Base-by-base conservation (phyloP, 2,329 filamentous ascomycete species). In the Daldinia sp. region DNA sequence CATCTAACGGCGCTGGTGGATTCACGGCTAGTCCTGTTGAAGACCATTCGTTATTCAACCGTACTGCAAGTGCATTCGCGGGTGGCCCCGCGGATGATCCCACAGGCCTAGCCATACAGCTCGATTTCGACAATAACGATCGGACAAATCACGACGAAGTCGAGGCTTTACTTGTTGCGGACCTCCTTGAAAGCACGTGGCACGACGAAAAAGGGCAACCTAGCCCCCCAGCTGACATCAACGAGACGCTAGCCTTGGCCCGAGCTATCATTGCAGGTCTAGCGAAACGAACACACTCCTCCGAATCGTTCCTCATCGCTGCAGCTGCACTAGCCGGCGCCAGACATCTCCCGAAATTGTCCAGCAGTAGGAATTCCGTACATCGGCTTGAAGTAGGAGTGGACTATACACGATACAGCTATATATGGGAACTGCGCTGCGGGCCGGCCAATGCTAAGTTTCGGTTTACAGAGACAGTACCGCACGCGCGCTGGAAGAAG, bases 271-370 rank as follows among this genome's bases (percentile, higher is more conserved):
- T 88, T 21, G 80, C 83, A 55, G 82, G 82, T 54, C 79, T 88
- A 62, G 79, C 82, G 62, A 79, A 78, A 35, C 79, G 81, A 43
- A 83, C 85, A 0, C 74, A 77, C 1, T 83, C 80, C 9, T 80
- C 83, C 4, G 81, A 87, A 70, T 79, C 81, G 0, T 88, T 89
- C 66, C 75, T 89, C 10, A 83, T 87, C 66, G 88, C 87, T 69
- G 73, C 88, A 4, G 81, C 85, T 0, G 85, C 84, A 3, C 77
- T 89, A 9, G 82, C 81, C 0, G 86, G 87, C 7, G 83, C 83
- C 3, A 80, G 77, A 49, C 74, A 82, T 25, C 77, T 88, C 49
- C 81, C 84, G 75, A 77, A 77, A 10, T 75, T 76, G 4, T 73
- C 77, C 17, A 77, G 76, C 19, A 2, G 13, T 15, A 25, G 21